Conservation (phyloP, 2,329 filamentous ascomycete genomes). For the Xylaria sp. region DNA sequence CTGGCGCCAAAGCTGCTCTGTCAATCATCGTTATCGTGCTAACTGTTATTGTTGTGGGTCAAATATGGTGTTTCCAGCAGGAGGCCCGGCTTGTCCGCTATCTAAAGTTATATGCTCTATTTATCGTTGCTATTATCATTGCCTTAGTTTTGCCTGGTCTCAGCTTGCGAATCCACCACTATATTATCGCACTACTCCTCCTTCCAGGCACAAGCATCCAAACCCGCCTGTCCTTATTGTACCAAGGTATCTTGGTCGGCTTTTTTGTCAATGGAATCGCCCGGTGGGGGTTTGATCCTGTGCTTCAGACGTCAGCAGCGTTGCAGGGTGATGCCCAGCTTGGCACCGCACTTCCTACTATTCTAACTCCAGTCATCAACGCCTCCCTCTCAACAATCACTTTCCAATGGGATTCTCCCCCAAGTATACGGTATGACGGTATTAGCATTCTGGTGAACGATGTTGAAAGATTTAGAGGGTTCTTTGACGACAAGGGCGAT, state of each 20-base stretch:
- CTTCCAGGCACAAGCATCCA: conserved; percentile 90
- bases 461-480: conserved; percentile 81
- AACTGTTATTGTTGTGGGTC: conserved; percentile 72
- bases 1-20: conserved; percentile 85
- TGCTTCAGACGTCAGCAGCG: conserved; percentile 82
- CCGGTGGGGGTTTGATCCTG: conserved; percentile 90
- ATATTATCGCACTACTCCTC: conserved; percentile 86
- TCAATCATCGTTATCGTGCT: conserved; percentile 80
- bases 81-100: conserved; percentile 84
- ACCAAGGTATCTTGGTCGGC: conserved; percentile 89
- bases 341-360: conserved; percentile 68
- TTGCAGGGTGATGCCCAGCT: conserved; percentile 75
- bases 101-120: conserved; percentile 78
- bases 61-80: conserved; percentile 86
- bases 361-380: conserved; percentile 60
- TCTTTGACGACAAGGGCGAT: conserved; percentile 67
- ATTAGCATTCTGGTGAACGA: conserved; percentile 86
- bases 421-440: conserved; percentile 71
- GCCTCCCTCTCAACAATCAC: conserved; percentile 71
- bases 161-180: conserved; percentile 89
- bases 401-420: conserved; percentile 63
- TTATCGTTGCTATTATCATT: conserved; percentile 73
- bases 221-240: conserved; percentile 83
- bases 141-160: conserved; percentile 79
- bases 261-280: conserved; percentile 95